phyloP scores from a whole-genome alignment of 2,329 filamentous ascomycete species.

The Aspergillus cejpii region DNA sequence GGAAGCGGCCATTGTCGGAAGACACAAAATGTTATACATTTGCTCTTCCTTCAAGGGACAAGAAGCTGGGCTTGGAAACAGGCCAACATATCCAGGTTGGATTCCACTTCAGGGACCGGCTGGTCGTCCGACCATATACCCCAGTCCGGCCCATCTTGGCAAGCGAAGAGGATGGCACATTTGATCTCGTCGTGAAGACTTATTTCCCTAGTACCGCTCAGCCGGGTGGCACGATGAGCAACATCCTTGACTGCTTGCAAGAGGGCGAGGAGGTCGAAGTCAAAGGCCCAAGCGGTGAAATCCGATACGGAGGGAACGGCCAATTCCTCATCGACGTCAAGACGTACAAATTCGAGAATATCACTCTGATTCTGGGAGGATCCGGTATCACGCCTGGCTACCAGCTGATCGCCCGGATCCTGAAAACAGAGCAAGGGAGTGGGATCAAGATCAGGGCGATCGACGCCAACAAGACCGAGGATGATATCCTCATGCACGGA shows the following conservation, averaged over 20 bases:
- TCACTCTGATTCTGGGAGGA: constrained; percentile 48
- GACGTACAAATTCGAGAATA: constrained; percentile 38
- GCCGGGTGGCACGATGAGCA: constrained; percentile 50
- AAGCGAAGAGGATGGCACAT: constrained; percentile 40
- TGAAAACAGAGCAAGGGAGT: constrained; percentile 37
- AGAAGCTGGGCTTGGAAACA: constrained; percentile 45
- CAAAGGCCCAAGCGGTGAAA: constrained; percentile 48
- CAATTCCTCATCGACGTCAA: constrained; percentile 43
- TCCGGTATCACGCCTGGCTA: constrained; percentile 50
- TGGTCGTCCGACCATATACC: constrained; percentile 49
- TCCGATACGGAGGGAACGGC: constrained; percentile 45
- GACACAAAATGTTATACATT: constrained; percentile 27
- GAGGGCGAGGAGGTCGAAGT: constrained; percentile 48
- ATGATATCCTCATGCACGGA: constrained; percentile 10
- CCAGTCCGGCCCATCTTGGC: constrained; percentile 44
- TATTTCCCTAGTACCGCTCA: constrained; percentile 45
- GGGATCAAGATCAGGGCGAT: constrained; percentile 31
- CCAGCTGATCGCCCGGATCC: constrained; percentile 43
- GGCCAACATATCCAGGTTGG: constrained; percentile 51
- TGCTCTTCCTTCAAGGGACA: constrained; percentile 27
- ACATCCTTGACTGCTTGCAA: constrained; percentile 48
- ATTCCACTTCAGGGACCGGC: constrained; percentile 48
- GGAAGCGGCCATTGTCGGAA: constrained; percentile 38
- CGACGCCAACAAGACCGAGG: constrained; percentile 8
- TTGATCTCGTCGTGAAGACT: constrained; percentile 48